Evolutionary conservation across 305 asterid species (phyloP).

Genomic region (Solanum aculeatissimum): DNA sequence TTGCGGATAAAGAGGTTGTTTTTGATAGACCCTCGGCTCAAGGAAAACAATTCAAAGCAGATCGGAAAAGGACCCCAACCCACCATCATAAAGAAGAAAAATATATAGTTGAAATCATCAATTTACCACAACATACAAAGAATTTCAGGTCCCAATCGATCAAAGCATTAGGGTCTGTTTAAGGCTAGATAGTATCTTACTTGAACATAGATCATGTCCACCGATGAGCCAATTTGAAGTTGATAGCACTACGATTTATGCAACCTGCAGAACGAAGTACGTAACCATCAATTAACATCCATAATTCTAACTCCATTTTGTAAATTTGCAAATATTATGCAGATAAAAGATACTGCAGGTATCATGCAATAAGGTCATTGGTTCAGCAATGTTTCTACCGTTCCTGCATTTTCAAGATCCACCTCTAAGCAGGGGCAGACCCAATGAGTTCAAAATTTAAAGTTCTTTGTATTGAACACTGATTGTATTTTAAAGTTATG

Average conservation of each 20-base stretch:
- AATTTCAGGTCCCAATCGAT: neutral
- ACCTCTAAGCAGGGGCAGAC: neutral
- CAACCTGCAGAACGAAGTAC: conserved; percentile 32
- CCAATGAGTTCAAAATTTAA: neutral
- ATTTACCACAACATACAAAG: neutral
- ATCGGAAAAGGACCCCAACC: neutral
- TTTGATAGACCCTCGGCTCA: neutral
- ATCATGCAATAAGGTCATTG: neutral
- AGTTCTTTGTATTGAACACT: neutral
- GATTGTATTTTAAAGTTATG: neutral
- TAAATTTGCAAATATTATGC: neutral
- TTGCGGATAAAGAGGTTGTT: neutral
- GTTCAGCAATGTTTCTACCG: neutral
- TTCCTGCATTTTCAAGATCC: neutral
- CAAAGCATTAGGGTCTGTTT: neutral
- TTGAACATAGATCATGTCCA: conserved; percentile 74
- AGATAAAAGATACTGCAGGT: neutral
- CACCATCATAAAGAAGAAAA: neutral
- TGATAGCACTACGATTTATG: conserved; percentile 9
- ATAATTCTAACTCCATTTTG: neutral
- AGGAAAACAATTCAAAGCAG: neutral
- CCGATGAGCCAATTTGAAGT: conserved; percentile 13
- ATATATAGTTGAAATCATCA: neutral
- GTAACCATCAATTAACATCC: conserved; percentile 9
- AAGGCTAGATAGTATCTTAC: conserved; percentile 29